Base-by-base conservation (phyloP, 1,284 basidiomycete species). In the Crucibulum cyathiforme region DNA sequence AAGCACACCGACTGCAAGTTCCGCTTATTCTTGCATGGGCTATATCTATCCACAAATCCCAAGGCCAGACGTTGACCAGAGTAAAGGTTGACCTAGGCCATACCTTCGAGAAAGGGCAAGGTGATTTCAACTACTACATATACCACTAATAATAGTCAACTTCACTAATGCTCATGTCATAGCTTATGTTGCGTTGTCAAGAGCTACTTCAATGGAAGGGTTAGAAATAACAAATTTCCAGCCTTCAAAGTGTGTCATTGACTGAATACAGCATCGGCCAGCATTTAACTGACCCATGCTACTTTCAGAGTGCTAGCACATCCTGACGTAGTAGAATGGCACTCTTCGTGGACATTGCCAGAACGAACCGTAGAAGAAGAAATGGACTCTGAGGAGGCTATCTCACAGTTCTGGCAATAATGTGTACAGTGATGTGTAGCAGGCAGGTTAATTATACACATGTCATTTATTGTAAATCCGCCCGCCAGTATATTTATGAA, bases 131-230 rank as follows among this genome's bases (percentile, higher is more conserved):
- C 15, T 55, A 50, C 56, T 49, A 13, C 17, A 17, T 45, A 12
- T 49, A 49, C 34, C 31, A n/a, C 41, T 17, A 7, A 12, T 48
- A 45, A 43, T 49, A 24, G 36, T 17, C 36, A 43, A 41, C 34
- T 2, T 39, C 31, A 41, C 13, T 36, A 39, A n/a, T 50, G 45
- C 36, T 12, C 52, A 13, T 43, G 34, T 77, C 34, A 64, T 82
- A 85, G 92, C 91, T 7, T 97, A 98, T 72, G 95, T 97, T 48
- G 96, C 96, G 0, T 82, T 98, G 10, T 96, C 94, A 15, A 89
- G 96, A 62, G 96, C 95, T 7, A 97, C 92, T 0, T 89, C 85
- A 2, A 82, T 97, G 67, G 88, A 91, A 12, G 89, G 92, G 0
- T 79, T 98, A 34, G 90, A 98, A 72, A 89, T 98, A 6, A 73